Base-by-base conservation (phyloP, 768 basidiomycete species). In the Leccinum broughii region DNA sequence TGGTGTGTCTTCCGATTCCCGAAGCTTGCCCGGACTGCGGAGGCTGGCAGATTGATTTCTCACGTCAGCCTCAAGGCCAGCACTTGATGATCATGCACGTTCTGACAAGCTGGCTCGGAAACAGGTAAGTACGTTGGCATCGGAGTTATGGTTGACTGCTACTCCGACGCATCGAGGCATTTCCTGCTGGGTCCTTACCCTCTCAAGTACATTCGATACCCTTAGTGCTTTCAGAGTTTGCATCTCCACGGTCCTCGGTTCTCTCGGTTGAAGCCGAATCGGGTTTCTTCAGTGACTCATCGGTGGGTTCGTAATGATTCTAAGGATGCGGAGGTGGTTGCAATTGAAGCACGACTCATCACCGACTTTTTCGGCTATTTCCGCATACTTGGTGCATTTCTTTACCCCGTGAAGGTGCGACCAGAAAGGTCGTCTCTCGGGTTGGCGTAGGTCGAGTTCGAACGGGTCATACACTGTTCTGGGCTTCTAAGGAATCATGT, bases 311-410 rank as follows among this genome's bases (percentile, higher is more conserved):
- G n/a, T n/a, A n/a, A n/a, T n/a, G n/a, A 88, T 76, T 61, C 85
- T 77, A 26, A 82, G 83, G 20, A 78, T 71, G 26, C 86, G 81
- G 44, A 81, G 72, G 64, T 81, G 85, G 84, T 70, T 87, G 85
- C 74, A 54, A 30, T n/a, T n/a, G n/a, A n/a, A 50, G 46, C n/a
- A 61, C 34, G 10, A 56, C n/a, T 1, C 22, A 22, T 22, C 22
- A 22, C 60, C 57, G 44, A 65, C 35, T 34, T 62, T 46, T 39
- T 57, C 51, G 3, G 53, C 57, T 24, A 55, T 7, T 34, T 63
- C 57, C 11, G 55, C 30, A 41, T 51, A 54, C 28, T 46, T 41
- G 24, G 32, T 35, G 15, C 54, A 58, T 26, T 8, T 44, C 26
- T 56, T 55, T 32, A 65, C 28, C 24, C 55, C 57, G 20, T 63